Evolutionary conservation across 441 rosid genomes (phyloP).

Genomic region (Mallotus japonicus): DNA sequence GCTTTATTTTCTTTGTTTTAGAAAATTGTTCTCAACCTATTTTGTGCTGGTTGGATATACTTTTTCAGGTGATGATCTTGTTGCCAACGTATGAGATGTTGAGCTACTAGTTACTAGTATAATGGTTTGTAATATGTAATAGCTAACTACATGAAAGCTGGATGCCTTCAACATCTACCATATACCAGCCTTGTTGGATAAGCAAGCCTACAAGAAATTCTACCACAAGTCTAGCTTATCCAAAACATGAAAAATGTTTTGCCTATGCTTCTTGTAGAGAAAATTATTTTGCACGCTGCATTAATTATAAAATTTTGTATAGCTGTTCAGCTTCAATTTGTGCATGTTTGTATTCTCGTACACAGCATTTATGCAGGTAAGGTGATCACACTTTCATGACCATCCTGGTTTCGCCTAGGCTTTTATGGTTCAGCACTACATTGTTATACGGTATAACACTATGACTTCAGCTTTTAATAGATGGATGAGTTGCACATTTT

Average conservation of each 20-base stretch:
- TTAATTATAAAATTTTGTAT: conserved; percentile 16
- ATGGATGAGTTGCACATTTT: too few relatives aligned
- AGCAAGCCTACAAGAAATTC: not conserved
- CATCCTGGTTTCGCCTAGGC: not conserved
- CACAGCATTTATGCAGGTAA: not conserved
- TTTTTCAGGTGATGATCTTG: conserved; percentile 4
- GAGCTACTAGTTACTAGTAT: not conserved
- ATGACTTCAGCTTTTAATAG: not conserved
- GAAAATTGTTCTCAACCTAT: not conserved
- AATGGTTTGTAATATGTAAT: not conserved
- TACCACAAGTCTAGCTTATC: not conserved
- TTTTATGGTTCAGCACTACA: not conserved
- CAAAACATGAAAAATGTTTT: not conserved
- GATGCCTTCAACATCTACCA: not conserved
- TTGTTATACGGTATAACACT: not conserved
- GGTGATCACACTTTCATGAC: not conserved
- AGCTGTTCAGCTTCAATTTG: conserved; percentile 10
- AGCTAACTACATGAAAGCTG: not conserved
- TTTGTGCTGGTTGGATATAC: conserved; percentile 4
- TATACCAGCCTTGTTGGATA: not conserved
- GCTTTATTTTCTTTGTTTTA: not conserved
- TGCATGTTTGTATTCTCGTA: not conserved
- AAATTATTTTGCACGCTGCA: not conserved
- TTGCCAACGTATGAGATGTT: conserved; percentile 3
- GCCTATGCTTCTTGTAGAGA: not conserved